Base-by-base conservation (phyloP, 1,284 basidiomycete genomes). In the Ustilago hordei region DNA sequence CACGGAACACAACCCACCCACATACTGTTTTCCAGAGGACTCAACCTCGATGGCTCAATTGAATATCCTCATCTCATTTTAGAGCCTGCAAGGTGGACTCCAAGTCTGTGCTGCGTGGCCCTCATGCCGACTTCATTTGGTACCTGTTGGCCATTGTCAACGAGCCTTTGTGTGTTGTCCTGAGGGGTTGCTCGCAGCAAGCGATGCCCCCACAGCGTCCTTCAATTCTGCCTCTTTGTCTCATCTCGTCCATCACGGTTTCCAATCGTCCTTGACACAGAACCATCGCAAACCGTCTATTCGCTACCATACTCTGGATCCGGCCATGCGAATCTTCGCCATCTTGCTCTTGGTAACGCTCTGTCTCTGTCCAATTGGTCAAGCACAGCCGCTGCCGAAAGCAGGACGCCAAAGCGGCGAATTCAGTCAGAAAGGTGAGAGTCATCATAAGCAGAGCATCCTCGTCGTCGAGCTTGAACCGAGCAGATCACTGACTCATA, bases 371-470 rank as follows among this genome's bases (percentile, higher is more conserved):
- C 12, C 15, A 32, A 13, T 63, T 4, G 55, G 36, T 5, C 34
- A 50, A 41, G 66, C 66, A n/a, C 43, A 68, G 9, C 66, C 66
- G 6, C 15, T 55, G 8, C 31, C 39, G 36, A 9, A 13, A 11
- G n/a, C 48, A 54, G 9, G n/a, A 23, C 32, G 15, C 9, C 36
- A 17, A 36, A 35, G 6, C 19, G 17, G 43, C 32, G 23, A 19
- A 28, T 34, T 8, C 11, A 35, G n/a, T 55, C 34, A 55, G 2
- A 11, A 50, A 12, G 15, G 48, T 50, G 31, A 50, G 48, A 12
- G 43, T 19, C 15, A 6, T 41, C 13, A 41, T 15, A 45, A n/a
- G 43, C 11, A 11, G 19, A 19, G 7, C n/a, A 45, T 45, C 6
- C 6, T n/a, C 6, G 13, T 3, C 39, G 17, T 41, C 11, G 43